These are phyloP conservation scores for Albatrellus ellisii DNA, from an alignment of 768 basidiomycete species.

Conservation along the genomic window DNA sequence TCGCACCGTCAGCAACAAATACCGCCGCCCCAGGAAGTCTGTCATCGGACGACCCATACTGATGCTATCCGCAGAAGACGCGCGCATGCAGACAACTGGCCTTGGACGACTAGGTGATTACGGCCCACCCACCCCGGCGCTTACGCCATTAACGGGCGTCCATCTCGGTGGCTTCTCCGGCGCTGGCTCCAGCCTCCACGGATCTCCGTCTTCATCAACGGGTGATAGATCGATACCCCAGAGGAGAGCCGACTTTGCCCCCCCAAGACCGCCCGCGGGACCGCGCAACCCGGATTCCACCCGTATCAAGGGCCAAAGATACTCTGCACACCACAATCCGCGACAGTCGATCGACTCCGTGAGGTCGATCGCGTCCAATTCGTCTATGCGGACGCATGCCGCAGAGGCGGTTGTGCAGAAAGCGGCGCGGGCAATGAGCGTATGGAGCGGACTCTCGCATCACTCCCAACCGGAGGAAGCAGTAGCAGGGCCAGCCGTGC, in stretches of 20 bases:
- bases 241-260: slow-evolving; percentile 54
- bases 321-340: slow-evolving; percentile 11
- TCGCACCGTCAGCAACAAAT: slow-evolving; percentile 53
- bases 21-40: slow-evolving; percentile 23
- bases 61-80: slow-evolving; percentile 14
- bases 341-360: slow-evolving; percentile 14
- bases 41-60: slow-evolving; percentile 49
- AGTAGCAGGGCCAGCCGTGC: slow-evolving; percentile 21
- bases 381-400: slow-evolving; percentile 24
- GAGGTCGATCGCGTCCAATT: slow-evolving; percentile 20
- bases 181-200: slow-evolving; percentile 32
- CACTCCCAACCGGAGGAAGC: slow-evolving; percentile 18
- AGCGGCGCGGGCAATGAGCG: slow-evolving; percentile 40
- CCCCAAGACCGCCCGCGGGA: slow-evolving; percentile 32
- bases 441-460: slow-evolving; percentile 30
- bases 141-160: slow-evolving; percentile 9
- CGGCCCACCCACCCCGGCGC: slow-evolving; percentile 4
- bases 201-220: slow-evolving; percentile 55
- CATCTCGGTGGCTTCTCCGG: slow-evolving; percentile 23
- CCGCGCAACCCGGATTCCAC: slow-evolving; percentile 22
- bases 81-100: slow-evolving; percentile 4
- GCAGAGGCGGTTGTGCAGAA: slow-evolving; percentile 33
- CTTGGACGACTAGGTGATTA: slow-evolving; percentile 1
- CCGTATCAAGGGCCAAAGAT: slow-evolving; percentile 17
- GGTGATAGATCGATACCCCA: slow-evolving; percentile 53